These are phyloP conservation scores for Botryosphaeria dothidea DNA, from an alignment of 2,329 filamentous ascomycete species.

Conservation along the genomic window DNA sequence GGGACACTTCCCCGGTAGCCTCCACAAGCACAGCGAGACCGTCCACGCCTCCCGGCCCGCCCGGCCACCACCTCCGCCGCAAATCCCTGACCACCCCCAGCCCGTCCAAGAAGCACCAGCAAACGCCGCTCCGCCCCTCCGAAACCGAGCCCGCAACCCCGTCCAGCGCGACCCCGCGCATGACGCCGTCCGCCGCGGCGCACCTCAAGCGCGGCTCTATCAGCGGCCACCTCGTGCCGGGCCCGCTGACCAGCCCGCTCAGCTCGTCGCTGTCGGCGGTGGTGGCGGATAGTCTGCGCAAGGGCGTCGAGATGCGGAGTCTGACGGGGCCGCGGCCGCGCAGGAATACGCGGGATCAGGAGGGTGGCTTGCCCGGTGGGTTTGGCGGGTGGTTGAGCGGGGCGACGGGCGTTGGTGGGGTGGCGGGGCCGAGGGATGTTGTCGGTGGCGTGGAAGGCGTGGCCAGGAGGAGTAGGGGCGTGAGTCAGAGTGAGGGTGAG, in stretches of 20 bases:
- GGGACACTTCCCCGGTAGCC: neutral
- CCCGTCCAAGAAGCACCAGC: neutral
- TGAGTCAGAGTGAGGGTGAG: neutral
- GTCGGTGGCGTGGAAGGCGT: neutral
- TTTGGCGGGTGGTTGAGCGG: constrained; percentile 10
- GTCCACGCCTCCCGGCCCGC: neutral
- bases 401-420: neutral
- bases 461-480: neutral
- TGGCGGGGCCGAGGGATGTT: constrained; percentile 9
- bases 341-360: neutral
- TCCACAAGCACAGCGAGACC: neutral
- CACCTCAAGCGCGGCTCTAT: constrained; percentile 35
- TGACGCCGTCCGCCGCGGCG: constrained; percentile 22
- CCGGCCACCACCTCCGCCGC: neutral
- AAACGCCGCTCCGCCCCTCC: neutral
- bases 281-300: constrained; percentile 65
- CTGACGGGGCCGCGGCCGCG: neutral
- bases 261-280: constrained; percentile 63
- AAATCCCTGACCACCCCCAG: constrained; percentile 5
- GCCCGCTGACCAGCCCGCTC: constrained; percentile 61
- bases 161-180: neutral
- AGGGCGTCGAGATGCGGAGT: constrained; percentile 39
- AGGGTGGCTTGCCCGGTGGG: neutral
- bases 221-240: constrained; percentile 23
- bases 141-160: constrained; percentile 3